These are phyloP conservation scores for Cryptosporidium parvum DNA, from an alignment of 169 alveolate species.

Conservation along the genomic window DNA sequence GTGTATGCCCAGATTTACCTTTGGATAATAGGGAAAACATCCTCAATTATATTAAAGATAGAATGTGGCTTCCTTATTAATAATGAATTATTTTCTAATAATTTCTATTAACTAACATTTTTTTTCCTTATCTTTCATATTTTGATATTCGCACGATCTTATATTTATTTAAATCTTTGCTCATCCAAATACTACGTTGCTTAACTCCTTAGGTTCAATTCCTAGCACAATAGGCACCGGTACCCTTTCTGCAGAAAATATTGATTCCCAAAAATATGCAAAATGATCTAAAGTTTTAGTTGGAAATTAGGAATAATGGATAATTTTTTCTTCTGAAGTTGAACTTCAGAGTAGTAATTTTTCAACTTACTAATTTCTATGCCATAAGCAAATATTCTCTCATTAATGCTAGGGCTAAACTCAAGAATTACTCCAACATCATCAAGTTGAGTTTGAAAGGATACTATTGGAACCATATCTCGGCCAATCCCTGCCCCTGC, in stretches of 20 bases:
- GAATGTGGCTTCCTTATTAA: constrained; percentile 61
- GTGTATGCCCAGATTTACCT: not conserved
- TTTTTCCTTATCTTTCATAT: not conserved
- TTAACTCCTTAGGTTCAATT: constrained; percentile 57
- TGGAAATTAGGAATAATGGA: not conserved
- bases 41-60: constrained; percentile 33
- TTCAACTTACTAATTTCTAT: constrained; percentile 70
- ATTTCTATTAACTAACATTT: not conserved
- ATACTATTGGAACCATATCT: constrained; percentile 68
- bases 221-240: constrained; percentile 68
- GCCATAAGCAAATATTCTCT: constrained; percentile 69
- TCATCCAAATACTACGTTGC: constrained; percentile 61
- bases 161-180: not conserved
- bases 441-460: constrained; percentile 73
- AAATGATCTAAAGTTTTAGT: constrained; percentile 45
- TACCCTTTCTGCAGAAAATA: constrained; percentile 51
- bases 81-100: not conserved
- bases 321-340: not conserved
- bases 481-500: constrained; percentile 72
- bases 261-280: constrained; percentile 74
- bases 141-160: not conserved
- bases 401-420: constrained; percentile 54
- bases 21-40: constrained; percentile 29
- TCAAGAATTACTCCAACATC: constrained; percentile 66
- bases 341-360: not conserved